Base-by-base conservation (phyloP, 768 basidiomycete genomes). In the Rhodotorula toruloides region DNA sequence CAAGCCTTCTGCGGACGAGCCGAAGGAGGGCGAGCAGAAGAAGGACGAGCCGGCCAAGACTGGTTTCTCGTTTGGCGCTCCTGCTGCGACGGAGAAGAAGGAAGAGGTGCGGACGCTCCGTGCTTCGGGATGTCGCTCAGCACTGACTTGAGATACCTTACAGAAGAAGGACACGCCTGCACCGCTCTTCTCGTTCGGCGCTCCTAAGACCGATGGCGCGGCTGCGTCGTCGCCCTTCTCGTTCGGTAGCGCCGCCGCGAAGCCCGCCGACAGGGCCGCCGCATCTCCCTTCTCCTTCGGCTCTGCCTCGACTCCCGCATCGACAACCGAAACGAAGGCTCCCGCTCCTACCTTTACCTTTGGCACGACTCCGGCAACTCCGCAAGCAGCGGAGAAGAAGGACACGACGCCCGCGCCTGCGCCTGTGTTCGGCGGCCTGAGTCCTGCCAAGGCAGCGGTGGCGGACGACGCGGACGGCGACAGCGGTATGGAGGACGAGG, bases 401-500 rank as follows among this genome's bases (percentile, higher is more conserved):
- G 60, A 46, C 3, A n/a, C 60, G 31, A 58, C 57, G 25, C 40
- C 63, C 0, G n/a, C 52, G 6, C 55, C 68, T 2, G 46, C 57
- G 12, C 63, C 63, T 4, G 50, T 64, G n/a, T 58, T 57, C 52
- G 63, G 60, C 40, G 56, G 57, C 25, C 47, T 54, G 3, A 40
- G 55, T 1, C 36, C 57, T 4, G 48, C 42, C 1, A 22, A 60
- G 21, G 3, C 61, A 0, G 37, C 52, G 7, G 61, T 52, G 10
- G 52, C 58, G 9, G 70, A 71, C 27, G 65, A 67, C n/a, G 58
- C 61, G 2, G 70, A n/a, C n/a, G n/a, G 65, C 22, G 70, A 71
- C 50, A 61, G 58, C 39, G 70, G 70, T 7, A 71, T 71, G 70
- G 70, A 72, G 58, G 70, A 71, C 53, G 70, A 67, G 55, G 59